Base-by-base conservation (phyloP, 768 basidiomycete species). In the Kwoniella sp. region DNA sequence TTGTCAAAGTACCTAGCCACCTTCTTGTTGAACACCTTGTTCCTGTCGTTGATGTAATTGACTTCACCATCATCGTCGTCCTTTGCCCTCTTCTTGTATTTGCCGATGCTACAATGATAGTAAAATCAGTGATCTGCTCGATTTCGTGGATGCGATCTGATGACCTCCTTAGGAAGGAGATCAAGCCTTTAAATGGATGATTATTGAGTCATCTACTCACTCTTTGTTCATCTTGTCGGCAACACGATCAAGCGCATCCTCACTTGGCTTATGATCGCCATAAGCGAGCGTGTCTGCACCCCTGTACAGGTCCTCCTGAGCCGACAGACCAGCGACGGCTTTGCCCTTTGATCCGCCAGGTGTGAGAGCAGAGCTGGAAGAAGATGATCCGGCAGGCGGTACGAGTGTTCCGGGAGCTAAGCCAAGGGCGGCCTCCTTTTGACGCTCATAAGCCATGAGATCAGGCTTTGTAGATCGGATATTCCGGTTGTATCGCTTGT, bases 11-110 rank as follows among this genome's bases (percentile, higher is more conserved):
- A 96, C 66, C 93, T 86, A 4, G 90, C 89, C 82, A 94, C 30
- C 49, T 95, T 96, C 83, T 92, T 93, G 86, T 97, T 96, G 85
- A 96, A 98, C 51, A 96, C 92, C 67, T 92, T 86, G 81, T 97
- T 94, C 80, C 90, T 88, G 81, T 98, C 92, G 84, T 99, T 99
- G 85, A 99, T 99, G 79, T 98, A 99, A 5, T 93, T 98, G 80
- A 99, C 90, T 70, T 97, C 94, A 58, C 91, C 93, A 65, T 94
- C 89, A 55, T 91, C 90, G 73, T 97, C 93, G 83, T 95, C 92
- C 79, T 83, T 85, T 68, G 92, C 85, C 44, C 90, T 92, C 82
- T 92, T 91, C 75, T 90, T 93, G 82, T 93, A 91, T 70, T 92
- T 86, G 71, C 92, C 94, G 69, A 73, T 56, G 46, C 60, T 61